phyloP scores from a whole-genome alignment of 2,329 filamentous ascomycete genomes.

The Orbilia brochopaga region DNA sequence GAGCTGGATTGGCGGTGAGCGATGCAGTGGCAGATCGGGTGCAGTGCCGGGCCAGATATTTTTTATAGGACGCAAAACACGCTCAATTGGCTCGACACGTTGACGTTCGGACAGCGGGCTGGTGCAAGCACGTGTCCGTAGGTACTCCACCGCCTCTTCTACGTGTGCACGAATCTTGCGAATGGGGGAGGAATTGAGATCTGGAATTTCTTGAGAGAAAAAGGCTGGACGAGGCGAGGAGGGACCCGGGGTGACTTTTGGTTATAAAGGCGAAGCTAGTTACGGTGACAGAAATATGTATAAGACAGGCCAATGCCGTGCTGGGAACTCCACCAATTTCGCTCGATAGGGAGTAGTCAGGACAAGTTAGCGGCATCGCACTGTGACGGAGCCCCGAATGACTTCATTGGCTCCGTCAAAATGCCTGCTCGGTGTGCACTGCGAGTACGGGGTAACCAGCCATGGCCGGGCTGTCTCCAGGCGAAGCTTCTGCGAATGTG shows the following conservation, averaged over 20 bases:
- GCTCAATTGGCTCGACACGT: not conserved
- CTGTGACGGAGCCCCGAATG: not conserved
- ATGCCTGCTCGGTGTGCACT: not conserved
- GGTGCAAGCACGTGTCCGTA: not conserved
- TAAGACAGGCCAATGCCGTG: constrained; percentile 1
- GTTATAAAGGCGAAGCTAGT: constrained; percentile 2
- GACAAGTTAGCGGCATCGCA: not conserved
- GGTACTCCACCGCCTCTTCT: not conserved
- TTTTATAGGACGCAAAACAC: not conserved
- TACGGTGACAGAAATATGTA: not conserved
- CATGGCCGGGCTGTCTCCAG: not conserved
- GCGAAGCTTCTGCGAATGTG: not conserved
- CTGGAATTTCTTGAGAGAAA: not conserved
- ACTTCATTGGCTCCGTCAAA: not conserved
- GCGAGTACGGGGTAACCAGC: not conserved
- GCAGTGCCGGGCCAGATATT: no score
- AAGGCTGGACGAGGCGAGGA: not conserved
- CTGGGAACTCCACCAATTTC: constrained; percentile 5
- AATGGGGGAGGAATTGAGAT: constrained; percentile 7
- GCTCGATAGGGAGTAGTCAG: constrained; percentile 1
- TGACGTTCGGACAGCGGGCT: not conserved
- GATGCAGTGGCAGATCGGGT: no score
- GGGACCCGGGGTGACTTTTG: not conserved
- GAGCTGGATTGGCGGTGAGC: no score
- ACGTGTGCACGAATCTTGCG: not conserved